These are phyloP conservation scores for Chamaecrista fasciculata DNA, from an alignment of 306 rosid species.

Conservation along the genomic window DNA sequence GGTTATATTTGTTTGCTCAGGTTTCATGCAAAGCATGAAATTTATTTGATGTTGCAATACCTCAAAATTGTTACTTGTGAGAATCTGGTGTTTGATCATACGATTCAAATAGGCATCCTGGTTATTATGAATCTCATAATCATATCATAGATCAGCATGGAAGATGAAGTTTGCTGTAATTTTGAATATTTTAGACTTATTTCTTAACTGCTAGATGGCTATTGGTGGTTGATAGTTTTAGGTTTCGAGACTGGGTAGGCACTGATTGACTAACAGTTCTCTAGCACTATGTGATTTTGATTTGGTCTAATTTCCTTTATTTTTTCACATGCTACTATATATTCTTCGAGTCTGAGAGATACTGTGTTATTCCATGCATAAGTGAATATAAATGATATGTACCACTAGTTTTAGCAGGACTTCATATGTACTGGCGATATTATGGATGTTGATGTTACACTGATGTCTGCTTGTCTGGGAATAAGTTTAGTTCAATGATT, in stretches of 20 bases:
- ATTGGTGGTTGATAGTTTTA: background rate
- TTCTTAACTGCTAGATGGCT: background rate
- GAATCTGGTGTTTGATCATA: background rate
- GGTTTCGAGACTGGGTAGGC: conserved; percentile 10
- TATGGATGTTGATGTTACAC: background rate
- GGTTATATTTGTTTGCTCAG: background rate
- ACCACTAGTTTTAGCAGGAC: background rate
- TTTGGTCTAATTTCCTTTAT: background rate
- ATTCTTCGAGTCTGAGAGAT: conserved; percentile 24
- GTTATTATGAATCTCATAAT: background rate
- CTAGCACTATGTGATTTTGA: conserved; percentile 1
- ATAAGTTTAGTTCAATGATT: conserved; percentile 11
- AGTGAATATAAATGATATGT: conserved; percentile 4
- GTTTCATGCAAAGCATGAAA: background rate
- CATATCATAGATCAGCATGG: background rate
- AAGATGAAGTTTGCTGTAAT: background rate
- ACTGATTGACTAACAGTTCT: conserved; percentile 3
- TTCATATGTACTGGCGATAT: background rate
- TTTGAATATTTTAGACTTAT: conserved; percentile 16
- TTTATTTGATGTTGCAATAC: background rate
- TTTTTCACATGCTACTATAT: conserved; percentile 9
- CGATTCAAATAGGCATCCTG: conserved; percentile 3
- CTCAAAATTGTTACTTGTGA: background rate
- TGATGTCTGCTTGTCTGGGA: background rate
- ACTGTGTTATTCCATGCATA: conserved; percentile 5